phyloP scores from a whole-genome alignment of 2,329 filamentous ascomycete genomes.

The Ophiostoma sp. region DNA sequence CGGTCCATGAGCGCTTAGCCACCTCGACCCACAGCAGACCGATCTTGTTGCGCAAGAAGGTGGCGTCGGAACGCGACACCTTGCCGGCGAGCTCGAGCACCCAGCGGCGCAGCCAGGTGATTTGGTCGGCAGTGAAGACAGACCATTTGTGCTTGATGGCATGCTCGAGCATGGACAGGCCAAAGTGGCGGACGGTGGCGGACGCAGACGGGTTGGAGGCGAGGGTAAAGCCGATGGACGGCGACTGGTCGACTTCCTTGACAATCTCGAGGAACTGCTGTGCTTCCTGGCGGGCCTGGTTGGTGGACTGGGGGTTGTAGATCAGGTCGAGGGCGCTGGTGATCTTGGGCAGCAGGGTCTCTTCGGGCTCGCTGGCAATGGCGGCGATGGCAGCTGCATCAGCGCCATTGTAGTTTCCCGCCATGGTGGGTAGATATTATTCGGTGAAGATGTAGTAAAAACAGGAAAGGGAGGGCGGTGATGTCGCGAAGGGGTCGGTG shows the following conservation, averaged over 20 bases:
- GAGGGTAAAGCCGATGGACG: conserved; percentile 77
- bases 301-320: conserved; percentile 74
- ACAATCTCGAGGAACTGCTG: conserved; percentile 80
- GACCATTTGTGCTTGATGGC: conserved; percentile 81
- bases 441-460: background rate
- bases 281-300: conserved; percentile 75
- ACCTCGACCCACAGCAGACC: conserved; percentile 92
- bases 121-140: conserved; percentile 64
- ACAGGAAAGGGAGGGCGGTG: background rate
- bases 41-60: conserved; percentile 87
- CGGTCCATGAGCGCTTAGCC: conserved; percentile 87
- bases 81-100: conserved; percentile 71
- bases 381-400: conserved; percentile 5
- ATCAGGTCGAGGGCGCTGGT: conserved; percentile 81
- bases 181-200: conserved; percentile 85
- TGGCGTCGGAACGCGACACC: conserved; percentile 65
- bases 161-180: conserved; percentile 84
- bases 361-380: conserved; percentile 23
- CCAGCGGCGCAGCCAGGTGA: conserved; percentile 64
- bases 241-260: conserved; percentile 73
- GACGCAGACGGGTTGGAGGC: conserved; percentile 70
- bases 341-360: conserved; percentile 57
- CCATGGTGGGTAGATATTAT: background rate
- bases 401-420: background rate
- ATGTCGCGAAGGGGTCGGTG: background rate